Base-by-base conservation (phyloP, 148 eudicot genomes). In the Amaranthus cruentus region DNA sequence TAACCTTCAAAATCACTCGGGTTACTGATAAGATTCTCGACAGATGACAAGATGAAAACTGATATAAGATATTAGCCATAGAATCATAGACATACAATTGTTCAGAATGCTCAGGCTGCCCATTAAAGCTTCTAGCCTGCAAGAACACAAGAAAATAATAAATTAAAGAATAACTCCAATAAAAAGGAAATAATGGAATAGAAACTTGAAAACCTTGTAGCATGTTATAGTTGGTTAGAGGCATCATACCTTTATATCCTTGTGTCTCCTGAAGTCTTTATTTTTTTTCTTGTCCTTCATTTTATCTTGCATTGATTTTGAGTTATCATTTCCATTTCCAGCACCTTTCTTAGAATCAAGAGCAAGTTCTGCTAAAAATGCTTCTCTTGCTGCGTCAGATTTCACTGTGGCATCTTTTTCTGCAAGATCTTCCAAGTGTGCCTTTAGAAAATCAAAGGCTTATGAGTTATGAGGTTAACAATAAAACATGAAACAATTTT, bases 301-400 rank as follows among this genome's bases (percentile, higher is more conserved):
- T 85, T 87, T 96, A 51, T 96, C 97, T 71, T 84, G 90, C 57
- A 58, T 53, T 75, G 83, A 80, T 77, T 76, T 93, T n/a, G 83
- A 81, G 71, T 67, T 79, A 73, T 87, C 91, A 74, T 59, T 79
- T 77, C 87, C 88, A 68, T 80, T 81, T 47, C 85, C 83, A 75
- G 50, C 68, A 63, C 78, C 78, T 69, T 87, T 91, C 73, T 84
- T 86, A 52, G 96, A 88, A 85, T 95, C 97, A 78, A 83, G 92
- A 58, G 94, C 99, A 83, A 96, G 91, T 86, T 96, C 97, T 3
- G 97, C 97, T 75, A 96, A 79, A 82, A 96, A 88, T 65, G 97
- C 97, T 83, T 96, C 96, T 82, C 99, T 89, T 72, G 89, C 97
- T 74, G 97, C 99, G 86, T 96, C 97, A 70, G 99, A 96, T 85